A percentile compares a stretch with the other conserved stretches of the same genome.
These are phyloP conservation scores for Cercospora sp. DNA, from an alignment of 2,329 filamentous ascomycete species.

Conservation along the genomic window DNA sequence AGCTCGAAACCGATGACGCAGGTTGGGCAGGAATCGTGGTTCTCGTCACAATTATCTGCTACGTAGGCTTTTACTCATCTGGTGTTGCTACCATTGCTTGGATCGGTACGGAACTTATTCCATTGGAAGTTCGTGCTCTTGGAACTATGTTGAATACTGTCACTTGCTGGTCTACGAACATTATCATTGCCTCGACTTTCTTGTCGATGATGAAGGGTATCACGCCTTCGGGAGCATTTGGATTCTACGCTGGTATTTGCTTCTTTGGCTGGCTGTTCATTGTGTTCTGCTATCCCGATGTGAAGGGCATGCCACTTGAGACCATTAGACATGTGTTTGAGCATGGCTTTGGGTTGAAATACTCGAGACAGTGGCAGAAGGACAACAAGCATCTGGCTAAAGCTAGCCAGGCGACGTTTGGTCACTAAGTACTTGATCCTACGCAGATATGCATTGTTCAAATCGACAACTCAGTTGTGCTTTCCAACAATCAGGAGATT, in stretches of 20 bases:
- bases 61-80: constrained; percentile 48
- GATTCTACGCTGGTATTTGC: constrained; percentile 55
- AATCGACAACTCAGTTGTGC: neutral
- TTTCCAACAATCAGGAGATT: no score
- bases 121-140: constrained; percentile 52
- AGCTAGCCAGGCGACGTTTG: constrained; percentile 27
- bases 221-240: constrained; percentile 53
- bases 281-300: constrained; percentile 55
- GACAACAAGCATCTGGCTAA: constrained; percentile 39
- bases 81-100: constrained; percentile 52
- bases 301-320: constrained; percentile 57
- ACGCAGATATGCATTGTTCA: neutral
- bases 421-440: constrained; percentile 19
- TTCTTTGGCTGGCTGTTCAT: constrained; percentile 51
- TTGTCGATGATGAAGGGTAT: constrained; percentile 53
- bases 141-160: constrained; percentile 52
- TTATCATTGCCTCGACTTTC: constrained; percentile 54
- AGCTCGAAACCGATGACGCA: constrained; percentile 39
- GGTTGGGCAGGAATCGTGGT: constrained; percentile 42
- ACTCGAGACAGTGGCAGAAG: constrained; percentile 40
- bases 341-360: constrained; percentile 49
- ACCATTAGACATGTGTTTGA: constrained; percentile 55
- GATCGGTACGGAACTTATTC: constrained; percentile 51
- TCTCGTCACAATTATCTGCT: constrained; percentile 48
- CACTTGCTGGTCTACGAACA: constrained; percentile 48